Base-by-base conservation (phyloP, 108 stramenopile species). In the Epipyxis sp. region DNA sequence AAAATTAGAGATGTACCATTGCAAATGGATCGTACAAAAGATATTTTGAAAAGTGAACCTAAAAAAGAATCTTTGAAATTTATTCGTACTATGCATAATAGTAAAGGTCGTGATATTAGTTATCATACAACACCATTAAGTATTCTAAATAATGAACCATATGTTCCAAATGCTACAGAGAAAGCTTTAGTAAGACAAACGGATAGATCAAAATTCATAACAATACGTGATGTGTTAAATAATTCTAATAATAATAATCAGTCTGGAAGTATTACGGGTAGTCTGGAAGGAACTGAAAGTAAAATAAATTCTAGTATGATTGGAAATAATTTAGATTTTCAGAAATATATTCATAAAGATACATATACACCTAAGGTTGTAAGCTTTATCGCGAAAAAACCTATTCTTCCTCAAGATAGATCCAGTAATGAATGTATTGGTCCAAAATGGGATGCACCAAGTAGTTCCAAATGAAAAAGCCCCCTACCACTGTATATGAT, bases 1-100 rank as follows among this genome's bases (percentile, higher is more conserved):
- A 82, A 42, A 34, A 83, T 86, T 43, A 62, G 74, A 10, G 87
- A 87, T 72, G 32, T 30, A 27, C 85, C 85, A 1, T 41, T 62
- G 40, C 85, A 86, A 78, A 25, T 16, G 1, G 87, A 87, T 46
- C 76, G 85, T 3, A 41, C 34, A 3, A 32, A 30, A 25, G 71
- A 74, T 74, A 74, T 74, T 39, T 25, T 74, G 3, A 13, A 74
- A 16, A 42, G 34, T 32, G 71, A 74, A 37, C n/a, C 71, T 6
- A 74, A 74, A 32, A 27, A 3, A 34, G 42, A 6, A 74, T 37
- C n/a, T 13, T 42, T 74, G 41, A 74, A 42, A 10, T 20, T 43
- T 46, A 13, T 74, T 3, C 71, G 71, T 6, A 42, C 40, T 30
- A 74, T 27, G 71, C 3, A 37, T 16, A 13, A 3, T 39, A 10